These are phyloP conservation scores for Termitomyces sp. DNA, from an alignment of 768 basidiomycete species.

Conservation along the genomic window DNA sequence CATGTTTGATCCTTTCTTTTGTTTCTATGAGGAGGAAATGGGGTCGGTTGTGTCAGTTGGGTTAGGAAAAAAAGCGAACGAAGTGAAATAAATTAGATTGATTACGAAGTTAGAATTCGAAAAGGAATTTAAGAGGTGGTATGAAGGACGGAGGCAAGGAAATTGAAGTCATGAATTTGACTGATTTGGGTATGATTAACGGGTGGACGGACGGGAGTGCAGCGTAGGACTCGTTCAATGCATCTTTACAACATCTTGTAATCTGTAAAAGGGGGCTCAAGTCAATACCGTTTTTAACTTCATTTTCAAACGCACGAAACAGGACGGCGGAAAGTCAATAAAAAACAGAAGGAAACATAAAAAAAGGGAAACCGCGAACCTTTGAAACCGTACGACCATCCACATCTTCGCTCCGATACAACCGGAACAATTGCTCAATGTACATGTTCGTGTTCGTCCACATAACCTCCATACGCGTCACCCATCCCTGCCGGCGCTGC, in stretches of 20 bases:
- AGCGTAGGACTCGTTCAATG: no score
- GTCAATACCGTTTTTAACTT: no score
- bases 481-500: constrained; percentile 14
- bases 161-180: background rate
- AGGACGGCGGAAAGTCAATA: no score
- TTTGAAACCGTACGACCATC: background rate
- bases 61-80: no score
- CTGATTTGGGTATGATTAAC: background rate
- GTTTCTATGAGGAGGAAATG: no score
- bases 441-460: background rate
- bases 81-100: no score
- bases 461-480: constrained; percentile 29
- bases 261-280: no score
- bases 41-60: no score
- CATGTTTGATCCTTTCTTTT: no score
- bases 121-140: background rate
- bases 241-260: no score
- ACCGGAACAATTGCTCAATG: background rate
- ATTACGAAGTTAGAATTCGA: background rate
- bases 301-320: no score
- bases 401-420: background rate
- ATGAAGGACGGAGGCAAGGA: background rate
- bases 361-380: background rate
- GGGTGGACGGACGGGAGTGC: background rate
- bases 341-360: background rate